Evolutionary conservation across 2,329 filamentous ascomycete species (phyloP).

Genomic region (Sphaerulina vaccinii): DNA sequence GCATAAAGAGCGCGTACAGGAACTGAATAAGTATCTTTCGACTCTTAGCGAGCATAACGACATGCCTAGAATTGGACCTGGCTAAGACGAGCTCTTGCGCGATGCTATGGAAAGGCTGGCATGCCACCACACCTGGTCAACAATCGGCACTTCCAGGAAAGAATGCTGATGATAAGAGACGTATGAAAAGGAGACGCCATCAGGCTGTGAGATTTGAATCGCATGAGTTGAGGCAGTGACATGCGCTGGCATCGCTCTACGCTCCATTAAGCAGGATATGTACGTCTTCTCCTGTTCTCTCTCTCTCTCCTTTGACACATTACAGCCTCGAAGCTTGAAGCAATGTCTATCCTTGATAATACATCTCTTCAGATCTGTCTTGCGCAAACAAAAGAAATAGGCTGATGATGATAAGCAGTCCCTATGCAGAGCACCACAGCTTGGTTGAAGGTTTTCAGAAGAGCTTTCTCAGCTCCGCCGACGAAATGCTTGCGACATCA

Average conservation of each 20-base stretch:
- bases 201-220: too few species aligned
- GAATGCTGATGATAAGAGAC: not conserved
- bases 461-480: constrained; percentile 13
- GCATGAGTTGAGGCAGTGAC: not conserved
- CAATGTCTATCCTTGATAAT: not conserved
- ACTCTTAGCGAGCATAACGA: constrained; percentile 95
- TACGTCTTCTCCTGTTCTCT: constrained; percentile 1
- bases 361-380: constrained; percentile 2
- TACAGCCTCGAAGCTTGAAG: not conserved
- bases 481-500: constrained; percentile 12
- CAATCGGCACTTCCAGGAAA: too few species aligned
- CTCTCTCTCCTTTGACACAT: not conserved
- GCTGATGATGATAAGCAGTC: constrained; percentile 13
- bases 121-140: too few species aligned
- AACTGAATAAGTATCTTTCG: constrained; percentile 90
- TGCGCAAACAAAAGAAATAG: constrained; percentile 8
- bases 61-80: constrained; percentile 67
- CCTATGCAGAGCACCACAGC: not conserved
- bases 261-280: constrained; percentile 6
- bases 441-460: constrained; percentile 6
- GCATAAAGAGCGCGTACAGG: constrained; percentile 94
- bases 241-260: not conserved
- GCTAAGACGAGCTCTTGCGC: constrained; percentile 42
- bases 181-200: too few species aligned
- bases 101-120: too few species aligned